Percentiles rank a stretch among this genome's conserved stretches.
phyloP scores from a whole-genome alignment of 371 early-diverging fungal species.

The Mortierella sp. region DNA sequence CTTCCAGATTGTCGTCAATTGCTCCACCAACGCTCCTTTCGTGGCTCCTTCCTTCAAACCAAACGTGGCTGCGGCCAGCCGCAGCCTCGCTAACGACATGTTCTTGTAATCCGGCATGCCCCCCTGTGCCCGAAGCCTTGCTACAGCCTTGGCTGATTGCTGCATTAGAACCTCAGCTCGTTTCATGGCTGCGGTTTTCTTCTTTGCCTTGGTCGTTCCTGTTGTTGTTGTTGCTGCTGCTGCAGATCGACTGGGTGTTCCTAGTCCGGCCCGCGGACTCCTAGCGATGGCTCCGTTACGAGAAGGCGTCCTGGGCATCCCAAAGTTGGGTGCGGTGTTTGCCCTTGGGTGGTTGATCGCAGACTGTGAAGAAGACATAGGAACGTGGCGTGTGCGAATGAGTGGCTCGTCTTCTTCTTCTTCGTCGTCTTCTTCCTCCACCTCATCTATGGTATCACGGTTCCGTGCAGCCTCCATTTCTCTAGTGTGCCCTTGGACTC shows the following conservation, averaged over 20 bases:
- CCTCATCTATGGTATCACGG: no score
- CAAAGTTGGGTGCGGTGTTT: no score
- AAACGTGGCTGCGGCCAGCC: slow-evolving; percentile 26
- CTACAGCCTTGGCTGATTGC: slow-evolving; percentile 26
- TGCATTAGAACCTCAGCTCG: slow-evolving; percentile 20
- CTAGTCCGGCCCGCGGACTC: no score
- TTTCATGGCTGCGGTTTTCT: neutral
- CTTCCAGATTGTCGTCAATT: slow-evolving; percentile 34
- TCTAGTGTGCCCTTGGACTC: no score
- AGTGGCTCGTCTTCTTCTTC: no score
- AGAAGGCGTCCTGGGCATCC: no score
- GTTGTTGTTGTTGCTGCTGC: neutral
- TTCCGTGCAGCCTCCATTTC: no score
- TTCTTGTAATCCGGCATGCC: slow-evolving; percentile 19
- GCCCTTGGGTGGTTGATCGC: no score
- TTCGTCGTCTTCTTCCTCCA: no score
- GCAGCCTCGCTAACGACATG: slow-evolving; percentile 33
- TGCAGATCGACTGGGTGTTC: neutral
- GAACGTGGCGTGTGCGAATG: no score
- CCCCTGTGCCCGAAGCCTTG: slow-evolving; percentile 11
- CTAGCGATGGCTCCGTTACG: no score
- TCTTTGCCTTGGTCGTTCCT: slow-evolving; percentile 8
- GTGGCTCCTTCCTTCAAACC: slow-evolving; percentile 26
- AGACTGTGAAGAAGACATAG: no score
- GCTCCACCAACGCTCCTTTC: slow-evolving; percentile 16